Conservation (phyloP, 2,329 filamentous ascomycete genomes). For the Alternaria consortialis region DNA sequence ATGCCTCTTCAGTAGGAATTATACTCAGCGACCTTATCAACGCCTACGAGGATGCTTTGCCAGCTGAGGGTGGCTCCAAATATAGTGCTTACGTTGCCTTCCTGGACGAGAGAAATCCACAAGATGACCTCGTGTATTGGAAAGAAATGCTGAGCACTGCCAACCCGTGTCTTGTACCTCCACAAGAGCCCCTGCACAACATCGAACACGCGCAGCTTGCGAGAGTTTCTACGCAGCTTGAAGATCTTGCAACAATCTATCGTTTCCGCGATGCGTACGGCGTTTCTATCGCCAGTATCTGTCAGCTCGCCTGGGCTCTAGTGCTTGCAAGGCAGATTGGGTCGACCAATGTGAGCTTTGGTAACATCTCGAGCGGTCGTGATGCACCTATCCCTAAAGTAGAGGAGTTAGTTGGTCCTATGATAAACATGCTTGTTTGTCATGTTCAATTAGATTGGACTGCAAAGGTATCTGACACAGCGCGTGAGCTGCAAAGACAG, state of each 20-base stretch:
- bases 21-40: constrained; percentile 54
- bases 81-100: constrained; percentile 34
- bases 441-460: background rate
- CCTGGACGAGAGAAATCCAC: constrained; percentile 36
- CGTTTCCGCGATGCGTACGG: background rate
- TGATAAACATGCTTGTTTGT: constrained; percentile 5
- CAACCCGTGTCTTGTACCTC: constrained; percentile 52
- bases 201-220: background rate
- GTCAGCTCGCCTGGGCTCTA: constrained; percentile 37
- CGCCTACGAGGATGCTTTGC: constrained; percentile 49
- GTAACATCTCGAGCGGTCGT: constrained; percentile 32
- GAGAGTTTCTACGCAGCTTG: background rate
- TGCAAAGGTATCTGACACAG: constrained; percentile 22
- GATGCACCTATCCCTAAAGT: constrained; percentile 26
- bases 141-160: constrained; percentile 48
- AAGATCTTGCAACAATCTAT: background rate
- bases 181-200: background rate
- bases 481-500: too few species aligned
- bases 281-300: constrained; percentile 21
- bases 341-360: constrained; percentile 34
- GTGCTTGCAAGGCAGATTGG: constrained; percentile 19
- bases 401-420: constrained; percentile 29
- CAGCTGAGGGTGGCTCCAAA: background rate
- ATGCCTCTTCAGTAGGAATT: constrained; percentile 58
- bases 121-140: constrained; percentile 50